Conservation (phyloP, 768 basidiomycete genomes). For the Boletus coccyginus region DNA sequence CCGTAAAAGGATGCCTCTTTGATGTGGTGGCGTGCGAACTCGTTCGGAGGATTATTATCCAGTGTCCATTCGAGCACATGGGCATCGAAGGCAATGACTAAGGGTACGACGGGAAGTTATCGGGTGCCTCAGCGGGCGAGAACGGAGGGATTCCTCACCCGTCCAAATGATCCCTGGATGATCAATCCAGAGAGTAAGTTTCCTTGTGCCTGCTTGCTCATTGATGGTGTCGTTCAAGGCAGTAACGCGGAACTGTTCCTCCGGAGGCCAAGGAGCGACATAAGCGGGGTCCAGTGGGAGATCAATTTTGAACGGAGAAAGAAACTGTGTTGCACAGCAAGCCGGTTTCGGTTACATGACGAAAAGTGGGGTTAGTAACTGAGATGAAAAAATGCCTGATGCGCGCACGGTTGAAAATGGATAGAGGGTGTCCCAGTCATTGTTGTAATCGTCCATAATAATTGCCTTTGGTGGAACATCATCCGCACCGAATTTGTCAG, state of each 20-base stretch:
- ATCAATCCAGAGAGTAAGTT: conserved; percentile 62
- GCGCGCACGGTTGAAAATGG: conserved; percentile 69
- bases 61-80: conserved; percentile 85
- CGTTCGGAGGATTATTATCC: conserved; percentile 73
- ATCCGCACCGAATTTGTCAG: conserved; percentile 52
- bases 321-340: conserved; percentile 48
- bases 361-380: background rate
- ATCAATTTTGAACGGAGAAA: conserved; percentile 79
- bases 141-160: conserved; percentile 38
- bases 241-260: conserved; percentile 48
- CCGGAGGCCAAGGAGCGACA: conserved; percentile 46
- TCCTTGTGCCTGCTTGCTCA: conserved; percentile 57
- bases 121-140: no score
- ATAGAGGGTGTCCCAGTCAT: conserved; percentile 87
- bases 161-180: conserved; percentile 90
- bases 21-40: conserved; percentile 79
- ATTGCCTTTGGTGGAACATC: conserved; percentile 43
- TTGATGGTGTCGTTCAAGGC: conserved; percentile 59
- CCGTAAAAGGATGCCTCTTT: conserved; percentile 91
- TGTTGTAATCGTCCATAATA: conserved; percentile 71
- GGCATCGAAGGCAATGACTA: conserved; percentile 88
- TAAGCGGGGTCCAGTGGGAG: conserved; percentile 51
- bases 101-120: background rate
- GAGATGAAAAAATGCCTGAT: background rate
- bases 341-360: background rate